phyloP scores from a whole-genome alignment of 306 rosid species.

The Malus sieversii region DNA sequence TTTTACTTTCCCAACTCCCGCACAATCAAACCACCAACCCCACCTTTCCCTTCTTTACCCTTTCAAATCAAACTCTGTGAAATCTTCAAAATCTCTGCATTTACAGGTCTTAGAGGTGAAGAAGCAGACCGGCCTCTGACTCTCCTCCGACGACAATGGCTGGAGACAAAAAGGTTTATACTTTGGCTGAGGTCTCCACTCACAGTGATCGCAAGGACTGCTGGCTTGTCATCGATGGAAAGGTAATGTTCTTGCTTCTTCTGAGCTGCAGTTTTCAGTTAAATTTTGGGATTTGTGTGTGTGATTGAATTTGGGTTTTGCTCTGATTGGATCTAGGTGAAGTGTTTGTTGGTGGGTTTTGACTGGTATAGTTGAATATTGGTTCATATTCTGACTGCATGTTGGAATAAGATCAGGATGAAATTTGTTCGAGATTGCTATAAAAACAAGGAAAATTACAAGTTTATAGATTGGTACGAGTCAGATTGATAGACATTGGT shows the following conservation, averaged over 20 bases:
- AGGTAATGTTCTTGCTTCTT: conserved; percentile 33
- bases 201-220: conserved; percentile 60
- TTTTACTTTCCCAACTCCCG: neutral
- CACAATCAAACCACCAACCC: conserved; percentile 23
- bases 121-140: neutral
- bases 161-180: conserved; percentile 40
- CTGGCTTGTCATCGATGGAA: conserved; percentile 75
- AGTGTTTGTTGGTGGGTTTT: neutral
- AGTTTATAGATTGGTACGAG: neutral
- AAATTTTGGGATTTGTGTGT: neutral
- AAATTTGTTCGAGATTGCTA: neutral
- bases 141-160: conserved; percentile 35
- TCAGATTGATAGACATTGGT: neutral
- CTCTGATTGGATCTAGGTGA: neutral
- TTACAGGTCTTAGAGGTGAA: neutral
- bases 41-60: neutral
- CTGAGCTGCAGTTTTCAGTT: neutral
- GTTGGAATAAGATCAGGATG: neutral
- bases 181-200: conserved; percentile 55
- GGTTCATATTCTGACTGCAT: neutral
- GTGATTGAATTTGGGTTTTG: neutral
- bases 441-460: neutral
- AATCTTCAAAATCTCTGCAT: neutral
- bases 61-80: conserved; percentile 13
- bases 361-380: neutral